These are phyloP conservation scores for Hypoxylon sp. DNA, from an alignment of 2,329 filamentous ascomycete species.

Conservation along the genomic window DNA sequence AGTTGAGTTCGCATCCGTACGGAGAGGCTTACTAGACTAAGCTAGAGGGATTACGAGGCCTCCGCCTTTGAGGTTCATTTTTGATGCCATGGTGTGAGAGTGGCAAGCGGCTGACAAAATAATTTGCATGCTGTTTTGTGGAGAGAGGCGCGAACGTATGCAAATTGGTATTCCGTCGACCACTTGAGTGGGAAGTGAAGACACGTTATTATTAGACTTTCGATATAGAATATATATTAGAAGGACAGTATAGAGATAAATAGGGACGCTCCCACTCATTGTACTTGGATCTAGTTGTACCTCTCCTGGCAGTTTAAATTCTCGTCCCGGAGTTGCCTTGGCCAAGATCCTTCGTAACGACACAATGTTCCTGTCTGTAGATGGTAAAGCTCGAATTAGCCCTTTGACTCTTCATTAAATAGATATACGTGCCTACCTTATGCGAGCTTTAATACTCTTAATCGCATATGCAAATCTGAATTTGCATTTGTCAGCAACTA, in stretches of 20 bases:
- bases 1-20: constrained; percentile 25
- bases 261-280: too few species aligned
- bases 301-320: too few species aligned
- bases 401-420: neutral
- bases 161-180: too few species aligned
- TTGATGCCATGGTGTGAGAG: too few species aligned
- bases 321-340: too few species aligned
- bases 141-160: too few species aligned
- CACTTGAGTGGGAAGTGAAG: too few species aligned
- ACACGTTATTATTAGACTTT: neutral
- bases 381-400: too few species aligned
- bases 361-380: neutral
- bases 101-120: too few species aligned
- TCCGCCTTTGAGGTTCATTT: too few species aligned
- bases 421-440: neutral
- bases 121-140: too few species aligned
- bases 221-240: constrained; percentile 3
- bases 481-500: constrained; percentile 17
- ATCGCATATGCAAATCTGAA: neutral
- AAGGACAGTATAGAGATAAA: neutral
- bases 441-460: neutral
- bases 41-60: neutral
- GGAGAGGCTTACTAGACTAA: constrained; percentile 31
- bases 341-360: too few species aligned
- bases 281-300: neutral